Percentiles rank a stretch among this genome's conserved stretches.
Evolutionary conservation across 1,284 basidiomycete species (phyloP).

Genomic region (Melampsora abietis-canadensis): DNA sequence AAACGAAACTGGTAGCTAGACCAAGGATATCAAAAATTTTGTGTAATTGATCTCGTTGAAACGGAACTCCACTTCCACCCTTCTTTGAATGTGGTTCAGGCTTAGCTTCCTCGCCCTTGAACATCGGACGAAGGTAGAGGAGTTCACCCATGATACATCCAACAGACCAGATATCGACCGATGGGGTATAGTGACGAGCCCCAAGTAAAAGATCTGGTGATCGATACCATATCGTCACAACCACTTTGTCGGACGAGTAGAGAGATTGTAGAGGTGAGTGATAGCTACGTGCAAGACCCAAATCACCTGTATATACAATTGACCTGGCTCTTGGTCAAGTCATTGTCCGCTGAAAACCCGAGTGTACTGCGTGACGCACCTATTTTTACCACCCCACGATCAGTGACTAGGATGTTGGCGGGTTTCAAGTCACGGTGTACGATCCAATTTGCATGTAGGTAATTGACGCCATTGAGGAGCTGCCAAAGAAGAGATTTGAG

Average conservation of each 20-base stretch:
- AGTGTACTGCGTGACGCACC: constrained; percentile 56
- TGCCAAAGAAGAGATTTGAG: constrained; percentile 93
- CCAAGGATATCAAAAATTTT: constrained; percentile 95
- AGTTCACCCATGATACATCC: constrained; percentile 97
- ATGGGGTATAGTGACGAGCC: constrained; percentile 86
- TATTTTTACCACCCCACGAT: constrained; percentile 87
- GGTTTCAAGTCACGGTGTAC: constrained; percentile 95
- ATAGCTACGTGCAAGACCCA: constrained; percentile 85
- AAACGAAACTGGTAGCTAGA: constrained; percentile 70
- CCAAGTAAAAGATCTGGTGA: constrained; percentile 91
- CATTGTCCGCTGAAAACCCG: not conserved
- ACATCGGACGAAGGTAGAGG: constrained; percentile 86
- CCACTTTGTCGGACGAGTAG: constrained; percentile 57
- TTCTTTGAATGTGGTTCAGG: constrained; percentile 65
- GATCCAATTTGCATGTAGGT: constrained; percentile 91
- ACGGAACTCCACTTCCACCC: constrained; percentile 63
- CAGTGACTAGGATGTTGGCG: constrained; percentile 94
- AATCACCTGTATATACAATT: constrained; percentile 59
- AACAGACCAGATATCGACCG: constrained; percentile 80
- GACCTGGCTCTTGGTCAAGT: not conserved
- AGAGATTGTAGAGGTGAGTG: constrained; percentile 58
- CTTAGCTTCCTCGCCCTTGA: constrained; percentile 99
- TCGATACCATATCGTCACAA: constrained; percentile 99
- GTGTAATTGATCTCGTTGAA: constrained; percentile 87
- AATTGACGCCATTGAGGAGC: constrained; percentile 89